Conservation (phyloP, 495 filamentous ascomycete genomes). For the Bryoglossum gracile region DNA sequence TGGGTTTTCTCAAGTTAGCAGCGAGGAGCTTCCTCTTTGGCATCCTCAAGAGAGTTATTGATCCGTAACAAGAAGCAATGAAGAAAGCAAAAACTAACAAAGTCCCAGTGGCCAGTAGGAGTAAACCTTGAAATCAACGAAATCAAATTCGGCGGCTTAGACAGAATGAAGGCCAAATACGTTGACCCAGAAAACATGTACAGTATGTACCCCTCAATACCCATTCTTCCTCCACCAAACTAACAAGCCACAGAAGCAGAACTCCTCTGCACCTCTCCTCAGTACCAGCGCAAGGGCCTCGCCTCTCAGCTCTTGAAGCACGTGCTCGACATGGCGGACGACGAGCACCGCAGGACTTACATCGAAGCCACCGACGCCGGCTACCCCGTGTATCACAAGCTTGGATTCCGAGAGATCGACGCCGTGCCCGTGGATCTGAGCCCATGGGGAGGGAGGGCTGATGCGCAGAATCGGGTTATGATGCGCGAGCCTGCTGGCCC, state of each 20-base stretch:
- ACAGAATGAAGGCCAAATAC: conserved; percentile 3
- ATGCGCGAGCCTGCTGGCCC: conserved; percentile 22
- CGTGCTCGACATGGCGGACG: conserved; percentile 18
- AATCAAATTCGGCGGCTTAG: conserved; percentile 15
- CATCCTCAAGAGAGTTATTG: no score
- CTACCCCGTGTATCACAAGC: conserved; percentile 17
- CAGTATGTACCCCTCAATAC: conserved; percentile 2
- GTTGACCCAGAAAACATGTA: conserved; percentile 16
- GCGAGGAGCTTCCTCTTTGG: no score
- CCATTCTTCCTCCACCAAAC: neutral
- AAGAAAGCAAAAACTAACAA: no score
- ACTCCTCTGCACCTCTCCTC: conserved; percentile 11
- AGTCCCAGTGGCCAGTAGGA: conserved; percentile 22
- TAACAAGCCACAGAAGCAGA: conserved; percentile 8
- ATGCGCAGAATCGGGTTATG: conserved; percentile 16
- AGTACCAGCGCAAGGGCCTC: conserved; percentile 20
- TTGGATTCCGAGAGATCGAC: conserved; percentile 21
- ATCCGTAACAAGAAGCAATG: no score
- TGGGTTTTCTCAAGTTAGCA: no score
- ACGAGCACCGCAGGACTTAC: conserved; percentile 15
- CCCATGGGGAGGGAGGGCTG: conserved; percentile 11
- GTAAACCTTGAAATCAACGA: conserved; percentile 19
- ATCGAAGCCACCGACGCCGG: conserved; percentile 21
- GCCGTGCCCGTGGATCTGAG: conserved; percentile 13
- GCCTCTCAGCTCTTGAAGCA: conserved; percentile 18